These are phyloP conservation scores for Pseudopyricularia cyperi DNA, from an alignment of 2,329 filamentous ascomycete species.

Conservation along the genomic window DNA sequence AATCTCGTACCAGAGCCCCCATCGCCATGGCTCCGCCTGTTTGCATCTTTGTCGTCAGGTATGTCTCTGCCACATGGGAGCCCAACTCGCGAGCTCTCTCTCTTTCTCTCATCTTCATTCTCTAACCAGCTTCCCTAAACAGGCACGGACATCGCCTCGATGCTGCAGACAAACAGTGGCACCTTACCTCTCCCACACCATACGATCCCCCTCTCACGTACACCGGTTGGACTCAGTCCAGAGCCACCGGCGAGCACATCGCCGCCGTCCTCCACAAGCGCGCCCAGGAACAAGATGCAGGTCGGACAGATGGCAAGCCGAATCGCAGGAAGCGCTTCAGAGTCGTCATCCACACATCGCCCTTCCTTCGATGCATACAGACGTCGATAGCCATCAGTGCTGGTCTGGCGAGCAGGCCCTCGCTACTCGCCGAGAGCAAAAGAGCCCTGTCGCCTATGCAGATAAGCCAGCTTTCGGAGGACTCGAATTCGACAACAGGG, in stretches of 20 bases:
- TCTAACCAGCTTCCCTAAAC: neutral
- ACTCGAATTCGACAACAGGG: neutral
- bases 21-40: constrained; percentile 21
- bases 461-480: neutral
- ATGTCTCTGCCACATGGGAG: neutral
- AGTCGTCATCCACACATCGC: constrained; percentile 83
- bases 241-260: constrained; percentile 71
- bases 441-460: neutral
- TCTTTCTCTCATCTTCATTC: neutral
- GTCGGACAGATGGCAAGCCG: constrained; percentile 8
- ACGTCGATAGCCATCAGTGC: constrained; percentile 81
- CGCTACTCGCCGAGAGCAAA: neutral
- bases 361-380: constrained; percentile 84
- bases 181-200: constrained; percentile 79
- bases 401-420: constrained; percentile 28
- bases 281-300: constrained; percentile 28
- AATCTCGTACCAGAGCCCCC: no score
- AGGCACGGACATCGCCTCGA: constrained; percentile 91
- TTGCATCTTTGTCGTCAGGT: constrained; percentile 38
- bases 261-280: constrained; percentile 52
- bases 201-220: constrained; percentile 95
- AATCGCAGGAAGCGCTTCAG: constrained; percentile 51
- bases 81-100: neutral
- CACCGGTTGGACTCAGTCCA: constrained; percentile 81
- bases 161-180: constrained; percentile 89